phyloP scores from a whole-genome alignment of 176 grass and related monocot species.

The Phragmites australis region DNA sequence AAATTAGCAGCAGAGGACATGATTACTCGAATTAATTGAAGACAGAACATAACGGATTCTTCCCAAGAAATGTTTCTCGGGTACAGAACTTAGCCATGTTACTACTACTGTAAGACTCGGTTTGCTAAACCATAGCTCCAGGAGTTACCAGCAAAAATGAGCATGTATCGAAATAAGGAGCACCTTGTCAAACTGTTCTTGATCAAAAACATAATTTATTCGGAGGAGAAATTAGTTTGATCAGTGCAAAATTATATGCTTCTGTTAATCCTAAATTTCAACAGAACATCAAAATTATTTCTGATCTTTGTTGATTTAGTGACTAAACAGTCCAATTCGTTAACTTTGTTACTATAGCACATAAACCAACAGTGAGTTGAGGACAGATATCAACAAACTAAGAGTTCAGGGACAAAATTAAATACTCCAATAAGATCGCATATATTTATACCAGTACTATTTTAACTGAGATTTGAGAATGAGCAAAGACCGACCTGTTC shows the following conservation, averaged over 20 bases:
- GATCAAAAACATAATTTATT: not conserved
- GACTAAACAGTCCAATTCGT: not conserved
- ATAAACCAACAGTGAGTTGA: not conserved
- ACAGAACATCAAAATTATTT: not conserved
- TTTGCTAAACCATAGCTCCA: not conserved
- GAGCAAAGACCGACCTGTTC: constrained; percentile 65
- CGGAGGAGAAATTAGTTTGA: not conserved
- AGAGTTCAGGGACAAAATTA: not conserved
- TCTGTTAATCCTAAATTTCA: not conserved
- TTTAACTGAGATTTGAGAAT: constrained; percentile 19
- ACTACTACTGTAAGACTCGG: not conserved
- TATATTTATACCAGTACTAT: not conserved
- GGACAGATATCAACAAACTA: not conserved
- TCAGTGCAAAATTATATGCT: not conserved
- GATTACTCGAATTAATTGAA: constrained; percentile 12
- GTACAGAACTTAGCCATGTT: not conserved
- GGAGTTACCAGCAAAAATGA: not conserved
- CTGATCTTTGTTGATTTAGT: constrained; percentile 15
- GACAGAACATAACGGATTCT: not conserved
- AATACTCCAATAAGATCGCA: not conserved
- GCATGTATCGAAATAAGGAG: not conserved
- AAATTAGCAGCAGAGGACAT: not conserved
- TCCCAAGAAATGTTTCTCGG: not conserved
- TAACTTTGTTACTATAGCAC: not conserved
- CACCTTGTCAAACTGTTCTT: not conserved